Conservation (phyloP, 306 rosid species). For the Luffa aegyptiaca region DNA sequence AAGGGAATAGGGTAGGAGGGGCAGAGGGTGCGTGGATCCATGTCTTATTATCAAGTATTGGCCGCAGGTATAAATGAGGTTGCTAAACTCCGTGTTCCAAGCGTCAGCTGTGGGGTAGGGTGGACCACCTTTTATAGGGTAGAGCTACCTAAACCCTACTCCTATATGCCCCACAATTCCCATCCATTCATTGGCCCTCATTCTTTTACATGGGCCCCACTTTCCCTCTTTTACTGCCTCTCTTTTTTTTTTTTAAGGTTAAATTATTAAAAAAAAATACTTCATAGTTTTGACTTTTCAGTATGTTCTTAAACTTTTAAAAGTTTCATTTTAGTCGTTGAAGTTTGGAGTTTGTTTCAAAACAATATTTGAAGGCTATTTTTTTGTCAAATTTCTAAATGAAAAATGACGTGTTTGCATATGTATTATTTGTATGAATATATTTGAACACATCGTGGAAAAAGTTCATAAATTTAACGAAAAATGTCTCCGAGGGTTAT, state of each 20-base stretch:
- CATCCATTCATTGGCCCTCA: neutral
- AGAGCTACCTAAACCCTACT: neutral
- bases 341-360: too few relatives aligned
- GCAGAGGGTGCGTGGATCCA: neutral
- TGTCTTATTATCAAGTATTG: neutral
- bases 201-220: neutral
- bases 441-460: too few relatives aligned
- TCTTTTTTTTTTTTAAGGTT: neutral
- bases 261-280: too few relatives aligned
- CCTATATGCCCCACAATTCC: neutral
- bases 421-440: too few relatives aligned
- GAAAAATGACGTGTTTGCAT: too few relatives aligned
- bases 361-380: too few relatives aligned
- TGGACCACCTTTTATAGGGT: neutral
- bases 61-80: neutral
- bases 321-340: too few relatives aligned
- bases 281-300: too few relatives aligned
- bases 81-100: neutral
- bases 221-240: neutral
- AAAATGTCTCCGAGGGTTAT: too few relatives aligned
- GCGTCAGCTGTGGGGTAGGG: neutral
- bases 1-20: neutral
- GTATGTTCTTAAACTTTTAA: too few relatives aligned
- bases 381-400: too few relatives aligned
- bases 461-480: too few relatives aligned